A percentile compares a stretch with the other conserved stretches of the same genome.
Evolutionary conservation across 163 green algal species (phyloP).

Genomic region (Trebouxiophyceae sp.): DNA sequence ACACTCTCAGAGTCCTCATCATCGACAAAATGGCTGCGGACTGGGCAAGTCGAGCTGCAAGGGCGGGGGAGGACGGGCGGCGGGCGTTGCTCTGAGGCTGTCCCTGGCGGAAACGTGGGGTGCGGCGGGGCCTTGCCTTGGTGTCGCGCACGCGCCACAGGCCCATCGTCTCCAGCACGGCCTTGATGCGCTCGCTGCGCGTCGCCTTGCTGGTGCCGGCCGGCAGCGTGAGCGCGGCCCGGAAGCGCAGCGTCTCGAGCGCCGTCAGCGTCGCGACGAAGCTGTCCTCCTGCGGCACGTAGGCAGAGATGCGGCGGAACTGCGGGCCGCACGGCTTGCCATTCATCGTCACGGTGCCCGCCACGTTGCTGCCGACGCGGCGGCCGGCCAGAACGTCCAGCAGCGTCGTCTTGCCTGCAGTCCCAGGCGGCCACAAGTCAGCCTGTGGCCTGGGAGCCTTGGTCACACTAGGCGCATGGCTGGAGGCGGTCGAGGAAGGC

Average conservation of each 20-base stretch:
- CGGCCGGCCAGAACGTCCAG: constrained; percentile 39
- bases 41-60: neutral
- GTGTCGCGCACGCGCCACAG: constrained; percentile 2
- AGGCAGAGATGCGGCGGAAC: constrained; percentile 5
- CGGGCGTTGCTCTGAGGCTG: too few relatives aligned
- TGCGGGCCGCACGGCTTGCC: constrained; percentile 2
- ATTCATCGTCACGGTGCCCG: constrained; percentile 38
- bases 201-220: neutral
- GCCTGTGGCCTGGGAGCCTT: too few relatives aligned
- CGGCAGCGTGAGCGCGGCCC: constrained; percentile 13
- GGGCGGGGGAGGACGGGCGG: too few relatives aligned
- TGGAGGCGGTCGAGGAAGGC: too few relatives aligned
- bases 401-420: constrained; percentile 8
- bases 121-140: neutral
- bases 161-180: constrained; percentile 15
- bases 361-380: constrained; percentile 32
- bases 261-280: constrained; percentile 29
- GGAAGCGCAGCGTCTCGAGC: constrained; percentile 16
- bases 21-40: neutral
- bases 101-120: too few relatives aligned
- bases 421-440: too few relatives aligned
- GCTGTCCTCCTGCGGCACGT: constrained; percentile 20
- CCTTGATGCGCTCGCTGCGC: neutral
- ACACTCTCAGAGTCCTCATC: neutral
- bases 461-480: too few relatives aligned